Conservation (phyloP, 2,329 filamentous ascomycete species). For the Kalaharituber pfeilii region DNA sequence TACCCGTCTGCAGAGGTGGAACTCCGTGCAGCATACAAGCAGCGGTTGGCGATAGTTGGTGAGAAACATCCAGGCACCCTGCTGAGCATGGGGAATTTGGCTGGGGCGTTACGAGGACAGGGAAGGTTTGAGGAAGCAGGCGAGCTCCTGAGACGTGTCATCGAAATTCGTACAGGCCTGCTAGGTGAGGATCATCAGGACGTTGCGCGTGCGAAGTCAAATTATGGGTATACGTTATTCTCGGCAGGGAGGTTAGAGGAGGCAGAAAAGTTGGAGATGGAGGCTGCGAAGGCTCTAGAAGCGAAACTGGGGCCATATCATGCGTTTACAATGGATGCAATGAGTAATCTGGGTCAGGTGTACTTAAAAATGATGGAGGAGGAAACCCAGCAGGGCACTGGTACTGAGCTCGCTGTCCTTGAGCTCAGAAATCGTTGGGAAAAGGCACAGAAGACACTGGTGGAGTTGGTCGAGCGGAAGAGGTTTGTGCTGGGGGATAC, state of each 20-base stretch:
- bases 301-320: conserved; percentile 2
- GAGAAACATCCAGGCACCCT: conserved; percentile 5
- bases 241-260: background rate
- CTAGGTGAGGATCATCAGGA: conserved; percentile 3
- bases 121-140: conserved; percentile 3
- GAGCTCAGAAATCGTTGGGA: background rate
- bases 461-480: background rate
- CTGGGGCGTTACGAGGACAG: conserved; percentile 2
- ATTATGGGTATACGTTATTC: background rate
- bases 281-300: background rate
- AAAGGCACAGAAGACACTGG: background rate
- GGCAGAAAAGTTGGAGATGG: background rate
- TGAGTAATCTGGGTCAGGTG: conserved; percentile 1
- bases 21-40: conserved; percentile 26
- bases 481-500: background rate
- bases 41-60: background rate
- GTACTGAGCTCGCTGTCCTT: too few relatives aligned
- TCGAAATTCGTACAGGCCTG: background rate
- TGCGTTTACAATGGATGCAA: background rate
- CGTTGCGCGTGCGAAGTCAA: background rate
- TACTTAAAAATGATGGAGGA: background rate
- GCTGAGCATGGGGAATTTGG: conserved; percentile 5
- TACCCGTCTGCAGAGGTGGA: conserved; percentile 52
- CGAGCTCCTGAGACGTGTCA: background rate
- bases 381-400: too few relatives aligned